Base-by-base conservation (phyloP, 176 grass and related monocot species). In the Sorghum bicolor region DNA sequence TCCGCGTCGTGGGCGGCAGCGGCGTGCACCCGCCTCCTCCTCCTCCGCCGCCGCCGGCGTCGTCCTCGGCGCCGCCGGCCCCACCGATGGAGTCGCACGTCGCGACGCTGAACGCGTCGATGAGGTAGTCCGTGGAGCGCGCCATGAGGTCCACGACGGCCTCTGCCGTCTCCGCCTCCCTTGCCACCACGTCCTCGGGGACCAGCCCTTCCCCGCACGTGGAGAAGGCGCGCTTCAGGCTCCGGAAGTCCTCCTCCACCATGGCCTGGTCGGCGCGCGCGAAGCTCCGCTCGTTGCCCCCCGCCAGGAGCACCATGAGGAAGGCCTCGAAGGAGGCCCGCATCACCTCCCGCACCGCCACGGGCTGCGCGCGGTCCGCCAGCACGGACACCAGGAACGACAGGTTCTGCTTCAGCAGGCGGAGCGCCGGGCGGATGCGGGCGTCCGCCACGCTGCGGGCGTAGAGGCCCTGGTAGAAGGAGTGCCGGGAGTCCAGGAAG, bases 211-310 rank as follows among this genome's bases (percentile, higher is more conserved):
- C 79, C 3, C 89, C 80, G 87, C 92, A 91, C 12, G 90, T 93
- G 75, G 86, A 90, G 80, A 97, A 97, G 8, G 90, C 86, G 29
- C 91, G 88, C 84, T 86, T 94, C 22, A 97, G 85, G 84, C 90
- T 93, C n/a, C 80, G 76, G 12, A 97, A 71, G 81, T 97, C 95
- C 65, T 97, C 92, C 14, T 84, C 86, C 40, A 98, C 81, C 52
- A 86, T 67, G 64, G 63, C 79, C 65, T 91, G 84, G 85, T 98
- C 95, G 1, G 30, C 81, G 20, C 74, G 72, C 60, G 71, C 39
- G 87, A 91, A 98, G 19, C 86, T 88, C 30, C 89, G 80, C n/a
- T 86, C 89, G 89, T 81, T 87, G 38, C 92, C 92, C 26, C 92
- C 86, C 11, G 92, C 81, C 57, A 98, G 86, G 80, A 98, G 81